Evolutionary conservation across 441 rosid species (phyloP), one percentile per base, ranked within the genome.

Genomic region (Jatropha multifida): DNA sequence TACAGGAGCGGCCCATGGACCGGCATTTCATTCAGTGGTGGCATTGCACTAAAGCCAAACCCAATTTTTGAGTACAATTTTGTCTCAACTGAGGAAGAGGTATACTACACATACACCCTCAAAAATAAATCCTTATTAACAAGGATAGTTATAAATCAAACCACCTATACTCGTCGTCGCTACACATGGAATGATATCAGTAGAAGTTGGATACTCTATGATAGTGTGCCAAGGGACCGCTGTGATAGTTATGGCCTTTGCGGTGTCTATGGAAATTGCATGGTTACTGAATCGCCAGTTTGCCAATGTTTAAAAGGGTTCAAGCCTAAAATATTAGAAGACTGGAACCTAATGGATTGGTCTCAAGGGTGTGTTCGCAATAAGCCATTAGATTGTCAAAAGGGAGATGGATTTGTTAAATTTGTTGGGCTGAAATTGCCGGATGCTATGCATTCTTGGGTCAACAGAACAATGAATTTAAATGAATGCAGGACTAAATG

Each of bases 1-100:
- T 68, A 46, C 56, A 74, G 80, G 3, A 74, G 76, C 1, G 87
- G 88, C 1, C 85, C 85, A 0, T 85, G 84, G 85, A 85, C 61
- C 69, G 88, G 90, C 5, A 27, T 65, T 11, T 27, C 81, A 42
- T 80, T 72, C 70, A 81, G 78, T 48, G 86, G 88, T 12, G 73
- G 72, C 1, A 63, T 79, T 1, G 74, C 66, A 37, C 68, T 63
- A 6, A 76, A 48, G 72, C 65, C 61, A 17, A 84, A 75, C 38
- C 77, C 71, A 10, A n/a, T 83, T 72, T 81, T 83, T 69, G 38
- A 56, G 32, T 79, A 38, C 75, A 38, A 68, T 0, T 81, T 86
- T 70, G 76, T 80, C 4, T 63, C 65, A 60, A 78, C 74, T 32
- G 80, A 78, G 59, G 74, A 77, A 12, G 86, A 84, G 68, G 67